Conservation (phyloP, 177 flowering plant genomes). For the Telopea speciosissima region DNA sequence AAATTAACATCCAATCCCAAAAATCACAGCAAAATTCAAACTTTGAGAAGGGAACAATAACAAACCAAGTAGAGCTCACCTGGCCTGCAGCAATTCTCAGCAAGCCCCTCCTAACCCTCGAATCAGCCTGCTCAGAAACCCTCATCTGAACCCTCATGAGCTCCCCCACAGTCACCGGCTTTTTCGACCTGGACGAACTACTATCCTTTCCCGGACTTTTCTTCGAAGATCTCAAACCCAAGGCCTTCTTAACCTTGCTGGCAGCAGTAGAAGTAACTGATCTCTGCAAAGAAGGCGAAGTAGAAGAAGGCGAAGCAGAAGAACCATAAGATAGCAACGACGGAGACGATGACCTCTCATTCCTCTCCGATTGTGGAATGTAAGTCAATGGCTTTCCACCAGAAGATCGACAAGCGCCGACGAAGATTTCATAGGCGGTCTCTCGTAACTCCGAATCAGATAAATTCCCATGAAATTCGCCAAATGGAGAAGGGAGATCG, state of each 20-base stretch:
- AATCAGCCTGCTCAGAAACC: slow-evolving; percentile 60
- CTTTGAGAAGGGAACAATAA: neutral
- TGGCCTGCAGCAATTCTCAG: slow-evolving; percentile 73
- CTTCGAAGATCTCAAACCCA: slow-evolving; percentile 64
- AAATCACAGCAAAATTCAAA: neutral
- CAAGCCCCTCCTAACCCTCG: slow-evolving; percentile 51
- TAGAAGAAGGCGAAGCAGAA: slow-evolving; percentile 18
- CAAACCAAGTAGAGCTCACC: slow-evolving; percentile 31
- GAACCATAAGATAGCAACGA: slow-evolving; percentile 12
- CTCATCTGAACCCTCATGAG: slow-evolving; percentile 66
- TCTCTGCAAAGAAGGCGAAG: slow-evolving; percentile 51
- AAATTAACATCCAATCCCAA: neutral
- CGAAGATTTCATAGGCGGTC: slow-evolving; percentile 82
- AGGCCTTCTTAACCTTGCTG: slow-evolving; percentile 75
- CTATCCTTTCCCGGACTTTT: slow-evolving; percentile 28
- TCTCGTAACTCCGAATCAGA: slow-evolving; percentile 64
- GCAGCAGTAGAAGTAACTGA: slow-evolving; percentile 61
- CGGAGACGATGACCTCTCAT: slow-evolving; percentile 11
- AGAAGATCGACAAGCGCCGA: slow-evolving; percentile 65
- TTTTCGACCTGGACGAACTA: slow-evolving; percentile 21
- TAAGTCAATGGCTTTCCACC: slow-evolving; percentile 57
- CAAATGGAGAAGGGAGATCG: slow-evolving; percentile 62
- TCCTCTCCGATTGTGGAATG: slow-evolving; percentile 25
- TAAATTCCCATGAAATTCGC: slow-evolving; percentile 44
- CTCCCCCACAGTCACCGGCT: slow-evolving; percentile 53